These are phyloP conservation scores for Pythium dissimile DNA, from an alignment of 352 stramenopile genomes.

Conservation along the genomic window DNA sequence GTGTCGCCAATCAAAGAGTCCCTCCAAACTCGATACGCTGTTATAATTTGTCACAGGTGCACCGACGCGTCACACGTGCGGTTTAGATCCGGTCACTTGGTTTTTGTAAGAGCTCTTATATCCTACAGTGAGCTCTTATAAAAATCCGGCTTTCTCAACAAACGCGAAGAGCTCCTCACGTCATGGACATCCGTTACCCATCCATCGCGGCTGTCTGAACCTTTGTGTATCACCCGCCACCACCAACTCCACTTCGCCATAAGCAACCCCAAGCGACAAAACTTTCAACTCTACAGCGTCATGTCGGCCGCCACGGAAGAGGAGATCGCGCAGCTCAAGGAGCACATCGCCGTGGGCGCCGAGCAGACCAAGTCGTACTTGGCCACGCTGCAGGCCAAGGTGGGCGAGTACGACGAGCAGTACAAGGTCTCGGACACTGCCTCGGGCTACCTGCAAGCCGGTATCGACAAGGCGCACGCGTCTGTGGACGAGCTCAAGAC, in stretches of 20 bases:
- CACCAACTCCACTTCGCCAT: not conserved
- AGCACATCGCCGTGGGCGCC: slow-evolving; percentile 63
- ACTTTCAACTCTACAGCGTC: not conserved
- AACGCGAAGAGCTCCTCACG: too few species aligned
- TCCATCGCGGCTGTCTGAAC: too few species aligned
- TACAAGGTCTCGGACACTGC: slow-evolving; percentile 74
- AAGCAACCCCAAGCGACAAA: too few species aligned
- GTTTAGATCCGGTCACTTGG: not conserved
- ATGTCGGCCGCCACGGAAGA: slow-evolving; percentile 13
- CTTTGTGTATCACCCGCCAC: not conserved
- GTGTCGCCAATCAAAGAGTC: too few species aligned
- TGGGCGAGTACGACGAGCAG: slow-evolving; percentile 56
- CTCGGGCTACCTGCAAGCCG: slow-evolving; percentile 57
- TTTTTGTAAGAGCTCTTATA: slow-evolving; percentile 18
- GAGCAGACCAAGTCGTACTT: slow-evolving; percentile 79
- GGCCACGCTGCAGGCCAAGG: slow-evolving; percentile 28
- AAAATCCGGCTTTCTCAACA: not conserved
- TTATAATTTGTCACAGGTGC: slow-evolving; percentile 1
- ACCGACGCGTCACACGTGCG: not conserved
- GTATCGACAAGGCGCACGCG: slow-evolving; percentile 60
- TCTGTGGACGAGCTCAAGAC: slow-evolving; percentile 75
- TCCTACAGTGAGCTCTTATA: slow-evolving; percentile 4
- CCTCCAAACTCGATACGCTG: too few species aligned
- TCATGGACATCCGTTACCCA: not conserved
- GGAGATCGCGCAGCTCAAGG: slow-evolving; percentile 60